phyloP scores from a whole-genome alignment of 768 basidiomycete species.

The Tubosaeta sp. region DNA sequence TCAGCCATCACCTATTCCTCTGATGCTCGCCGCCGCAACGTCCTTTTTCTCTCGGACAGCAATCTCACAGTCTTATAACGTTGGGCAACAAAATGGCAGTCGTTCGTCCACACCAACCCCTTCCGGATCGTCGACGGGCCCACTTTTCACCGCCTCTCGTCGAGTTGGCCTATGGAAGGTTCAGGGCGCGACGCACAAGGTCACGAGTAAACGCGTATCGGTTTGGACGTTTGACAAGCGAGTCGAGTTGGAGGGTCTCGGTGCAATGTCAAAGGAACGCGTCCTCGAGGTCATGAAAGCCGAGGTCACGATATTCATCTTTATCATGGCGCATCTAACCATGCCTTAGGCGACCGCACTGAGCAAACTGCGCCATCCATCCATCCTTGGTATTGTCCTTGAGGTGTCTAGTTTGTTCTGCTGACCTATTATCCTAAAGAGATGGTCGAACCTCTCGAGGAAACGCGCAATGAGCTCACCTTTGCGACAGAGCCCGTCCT shows the following conservation, averaged over 20 bases:
- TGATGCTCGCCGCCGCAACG: slow-evolving; percentile 76
- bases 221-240: slow-evolving; percentile 93
- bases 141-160: slow-evolving; percentile 40
- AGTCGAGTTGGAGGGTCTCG: slow-evolving; percentile 68
- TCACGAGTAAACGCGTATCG: slow-evolving; percentile 84
- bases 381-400: slow-evolving; percentile 65
- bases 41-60: slow-evolving; percentile 80
- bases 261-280: slow-evolving; percentile 61
- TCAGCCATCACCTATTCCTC: slow-evolving; percentile 1
- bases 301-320: slow-evolving; percentile 53
- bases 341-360: slow-evolving; percentile 71
- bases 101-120: slow-evolving; percentile 37
- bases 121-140: slow-evolving; percentile 22
- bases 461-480: slow-evolving; percentile 81
- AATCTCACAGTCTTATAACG: slow-evolving; percentile 76
- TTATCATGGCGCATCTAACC: slow-evolving; percentile 6
- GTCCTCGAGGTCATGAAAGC: slow-evolving; percentile 83
- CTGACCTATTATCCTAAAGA: slow-evolving; percentile 43
- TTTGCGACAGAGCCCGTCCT: slow-evolving; percentile 92
- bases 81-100: slow-evolving; percentile 40
- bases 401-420: background rate
- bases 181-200: slow-evolving; percentile 81
- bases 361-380: slow-evolving; percentile 85
- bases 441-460: slow-evolving; percentile 96
- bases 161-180: slow-evolving; percentile 87